phyloP scores from a whole-genome alignment of 2,329 filamentous ascomycete species.

The Botrytis paeoniae region DNA sequence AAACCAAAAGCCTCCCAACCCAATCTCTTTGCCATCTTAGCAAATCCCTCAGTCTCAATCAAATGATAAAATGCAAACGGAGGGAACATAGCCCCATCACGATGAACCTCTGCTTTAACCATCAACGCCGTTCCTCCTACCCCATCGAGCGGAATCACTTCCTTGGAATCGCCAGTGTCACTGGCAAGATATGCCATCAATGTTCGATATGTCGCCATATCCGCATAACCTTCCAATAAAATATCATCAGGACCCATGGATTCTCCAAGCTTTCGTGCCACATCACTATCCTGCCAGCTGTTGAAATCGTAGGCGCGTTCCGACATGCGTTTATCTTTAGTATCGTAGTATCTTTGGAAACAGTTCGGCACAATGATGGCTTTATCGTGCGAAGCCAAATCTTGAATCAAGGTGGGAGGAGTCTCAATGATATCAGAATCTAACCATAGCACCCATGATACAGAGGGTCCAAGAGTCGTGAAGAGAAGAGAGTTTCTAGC shows the following conservation, averaged over 20 bases:
- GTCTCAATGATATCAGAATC: slow-evolving; percentile 91
- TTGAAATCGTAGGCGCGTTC: slow-evolving; percentile 95
- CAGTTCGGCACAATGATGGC: slow-evolving; percentile 94
- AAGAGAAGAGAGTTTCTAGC: slow-evolving; percentile 93
- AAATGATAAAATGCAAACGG: slow-evolving; percentile 94
- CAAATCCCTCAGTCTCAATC: slow-evolving; percentile 97
- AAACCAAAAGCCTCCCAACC: slow-evolving; percentile 85
- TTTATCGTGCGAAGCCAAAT: slow-evolving; percentile 83
- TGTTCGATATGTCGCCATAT: slow-evolving; percentile 87
- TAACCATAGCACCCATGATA: slow-evolving; percentile 96
- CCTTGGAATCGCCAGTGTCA: slow-evolving; percentile 53
- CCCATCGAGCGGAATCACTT: slow-evolving; percentile 78
- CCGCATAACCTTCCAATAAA: slow-evolving; percentile 85
- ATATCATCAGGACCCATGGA: slow-evolving; percentile 91
- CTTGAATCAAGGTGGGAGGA: slow-evolving; percentile 80
- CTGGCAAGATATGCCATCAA: slow-evolving; percentile 83
- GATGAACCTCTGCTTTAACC: slow-evolving; percentile 94
- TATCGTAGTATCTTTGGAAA: slow-evolving; percentile 79
- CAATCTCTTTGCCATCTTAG: slow-evolving; percentile 89
- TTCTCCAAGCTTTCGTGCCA: slow-evolving; percentile 69
- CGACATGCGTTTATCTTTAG: slow-evolving; percentile 63
- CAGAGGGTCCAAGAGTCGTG: slow-evolving; percentile 85
- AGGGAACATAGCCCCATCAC: slow-evolving; percentile 98
- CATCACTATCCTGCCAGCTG: slow-evolving; percentile 89
- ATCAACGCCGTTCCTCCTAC: slow-evolving; percentile 90